Conservation (phyloP, 2,329 filamentous ascomycete species). For the Akanthomyces lecanii region DNA sequence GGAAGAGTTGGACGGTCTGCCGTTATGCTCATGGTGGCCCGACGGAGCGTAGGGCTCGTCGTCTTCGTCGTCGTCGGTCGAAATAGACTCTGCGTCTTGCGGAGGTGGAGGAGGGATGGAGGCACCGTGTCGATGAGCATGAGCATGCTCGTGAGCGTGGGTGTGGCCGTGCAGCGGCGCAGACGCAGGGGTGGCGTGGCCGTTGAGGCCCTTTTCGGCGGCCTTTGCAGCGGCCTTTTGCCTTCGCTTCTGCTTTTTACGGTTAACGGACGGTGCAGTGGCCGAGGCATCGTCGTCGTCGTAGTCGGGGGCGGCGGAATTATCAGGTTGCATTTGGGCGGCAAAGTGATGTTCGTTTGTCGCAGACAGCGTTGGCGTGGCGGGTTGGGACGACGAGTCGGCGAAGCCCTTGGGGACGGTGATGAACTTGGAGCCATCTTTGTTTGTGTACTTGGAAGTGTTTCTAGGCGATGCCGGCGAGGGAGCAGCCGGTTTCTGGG, state of each 20-base stretch:
- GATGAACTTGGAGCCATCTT: conserved; percentile 66
- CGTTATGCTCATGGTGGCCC: conserved; percentile 33
- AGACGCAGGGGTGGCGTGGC: conserved; percentile 3
- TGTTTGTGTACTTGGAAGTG: conserved; percentile 61
- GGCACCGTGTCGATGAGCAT: not conserved
- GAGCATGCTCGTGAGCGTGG: conserved; percentile 17
- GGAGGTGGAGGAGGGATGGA: conserved; percentile 14
- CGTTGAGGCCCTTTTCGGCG: conserved; percentile 30
- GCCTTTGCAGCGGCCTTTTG: conserved; percentile 76
- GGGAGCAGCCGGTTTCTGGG: conserved; percentile 46
- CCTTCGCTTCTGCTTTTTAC: conserved; percentile 92
- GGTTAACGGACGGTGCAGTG: conserved; percentile 59
- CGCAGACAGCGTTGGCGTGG: conserved; percentile 43
- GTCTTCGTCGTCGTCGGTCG: conserved; percentile 55
- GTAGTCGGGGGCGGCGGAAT: conserved; percentile 2
- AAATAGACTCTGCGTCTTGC: conserved; percentile 47
- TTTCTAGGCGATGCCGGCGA: conserved; percentile 49
- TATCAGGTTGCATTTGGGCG: conserved; percentile 23
- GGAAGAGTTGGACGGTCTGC: conserved; percentile 25
- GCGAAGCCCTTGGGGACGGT: conserved; percentile 56
- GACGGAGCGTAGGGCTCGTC: conserved; percentile 35
- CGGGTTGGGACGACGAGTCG: conserved; percentile 48
- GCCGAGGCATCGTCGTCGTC: conserved; percentile 13
- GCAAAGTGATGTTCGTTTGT: conserved; percentile 26
- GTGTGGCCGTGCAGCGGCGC: conserved; percentile 21